Evolutionary conservation across 805 yeast species (phyloP), one percentile per base, ranked within the genome.

Genomic region (Candida vartiovaarae): DNA sequence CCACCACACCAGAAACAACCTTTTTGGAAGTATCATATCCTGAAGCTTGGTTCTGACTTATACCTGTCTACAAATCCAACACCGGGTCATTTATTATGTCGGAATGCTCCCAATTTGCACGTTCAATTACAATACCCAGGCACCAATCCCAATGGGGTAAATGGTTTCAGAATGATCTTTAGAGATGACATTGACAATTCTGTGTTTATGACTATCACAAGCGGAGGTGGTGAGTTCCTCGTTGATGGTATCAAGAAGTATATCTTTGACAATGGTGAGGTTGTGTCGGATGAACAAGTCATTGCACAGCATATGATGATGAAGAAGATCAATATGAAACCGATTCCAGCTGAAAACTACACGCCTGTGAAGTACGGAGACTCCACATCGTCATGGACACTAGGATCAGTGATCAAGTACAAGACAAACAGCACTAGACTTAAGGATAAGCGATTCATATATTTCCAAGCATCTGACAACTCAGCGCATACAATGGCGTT

Each of bases 51-150:
- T 8, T 25, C 27, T 9, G 80, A 75, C 50, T 62, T 79, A 38
- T 81, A 80, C 55, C 55, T 82, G 38, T 74, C 88, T 1, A 82
- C 90, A 0, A 82, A 79, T 51, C 89, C 89, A 0, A 80, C 78
- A 24, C 60, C 67, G 20, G 71, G 74, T 48, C 88, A 82, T 56
- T 59, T 75, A 32, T 74, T 71, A 49, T 74, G 83, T 42, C 64
- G 84, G 30, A 68, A 70, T 50, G 85, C 78, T 0, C 88, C 88
- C 0, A 79, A 85, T 3, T 79, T 75, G 53, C 76, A 71, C 51
- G 75, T 81, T 11, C 45, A 44, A 30, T 41, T 46, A 6, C 34
- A 39, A n/a, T 61, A 36, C 34, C 56, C 53, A 15, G 9, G 32
- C 2, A 27, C 23, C 1, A 52, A 45, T 24, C 30, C 20, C 6